Evolutionary conservation across 257 asterid species (phyloP), one percentile per base, ranked within the genome.

Genomic region (Solanum pinnatisectum): DNA sequence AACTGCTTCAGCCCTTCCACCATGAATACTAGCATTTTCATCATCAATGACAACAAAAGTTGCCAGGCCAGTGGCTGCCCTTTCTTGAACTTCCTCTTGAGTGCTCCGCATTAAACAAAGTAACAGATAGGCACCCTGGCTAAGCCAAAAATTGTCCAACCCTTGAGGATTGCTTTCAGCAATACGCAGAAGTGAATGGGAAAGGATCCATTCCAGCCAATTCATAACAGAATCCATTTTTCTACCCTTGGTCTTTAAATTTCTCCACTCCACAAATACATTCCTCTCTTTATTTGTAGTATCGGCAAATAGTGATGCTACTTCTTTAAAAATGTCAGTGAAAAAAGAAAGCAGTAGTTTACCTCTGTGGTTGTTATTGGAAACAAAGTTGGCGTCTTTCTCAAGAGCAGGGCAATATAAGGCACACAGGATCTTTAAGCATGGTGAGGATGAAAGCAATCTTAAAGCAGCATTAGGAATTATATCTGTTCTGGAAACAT

Each of bases 21-120:
- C 91, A 83, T 96, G 96, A 49, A 96, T 93, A 90, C 90, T 91
- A 81, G 95, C 94, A 93, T 92, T 96, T 93, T 93, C 98, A 87
- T 96, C 98, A 72, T 95, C 98, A 39, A 91, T 94, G 89, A 95
- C 96, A 8, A 93, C 98, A 90, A 95, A 95, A 82, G 93, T 93
- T 60, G 98, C 98, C 87, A 96, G 93, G 84, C 95, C 98, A 4
- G 95, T 93, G 49, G 96, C 98, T 81, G 98, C 96, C 91, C 98
- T 94, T 90, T 96, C 98, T 91, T 95, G 97, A 89, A 96, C 96
- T 90, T 96, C 98, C 92, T 93, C 98, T 84, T 92, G 94, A 23
- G 92, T 74, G 85, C 98, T 96, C 89, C 90, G 98, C 96, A 93
- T 90, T 92, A 93, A 91, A 89, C 92, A 91, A 72, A 95, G 95